Evolutionary conservation across 2,329 filamentous ascomycete species (phyloP).

Genomic region (Nemania sp.): DNA sequence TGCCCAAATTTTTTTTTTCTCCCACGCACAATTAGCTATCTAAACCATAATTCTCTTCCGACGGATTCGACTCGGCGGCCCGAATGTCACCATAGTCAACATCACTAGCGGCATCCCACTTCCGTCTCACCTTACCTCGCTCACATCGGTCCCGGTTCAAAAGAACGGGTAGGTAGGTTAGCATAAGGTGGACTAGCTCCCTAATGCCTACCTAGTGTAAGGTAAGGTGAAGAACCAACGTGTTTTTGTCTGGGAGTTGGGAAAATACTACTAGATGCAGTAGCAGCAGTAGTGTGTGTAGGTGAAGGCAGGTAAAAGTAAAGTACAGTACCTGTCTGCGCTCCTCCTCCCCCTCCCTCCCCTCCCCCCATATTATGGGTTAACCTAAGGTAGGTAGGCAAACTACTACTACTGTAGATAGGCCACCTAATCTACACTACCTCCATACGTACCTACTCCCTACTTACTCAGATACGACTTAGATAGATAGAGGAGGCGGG

Average conservation of each 20-base stretch:
- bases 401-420: no score
- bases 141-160: constrained; percentile 4
- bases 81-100: constrained; percentile 20
- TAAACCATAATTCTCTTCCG: constrained; percentile 6
- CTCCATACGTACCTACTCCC: no score
- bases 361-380: no score
- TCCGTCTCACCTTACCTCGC: constrained; percentile 23
- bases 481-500: no score
- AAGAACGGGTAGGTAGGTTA: not conserved
- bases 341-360: no score
- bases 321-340: no score
- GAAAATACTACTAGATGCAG: not conserved
- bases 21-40: not conserved
- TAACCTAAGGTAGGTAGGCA: no score
- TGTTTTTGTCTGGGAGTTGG: not conserved
- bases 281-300: not conserved
- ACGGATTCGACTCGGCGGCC: constrained; percentile 10
- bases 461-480: no score
- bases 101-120: constrained; percentile 18
- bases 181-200: not conserved
- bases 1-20: not conserved
- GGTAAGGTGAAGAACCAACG: constrained; percentile 1
- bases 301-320: no score
- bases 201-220: not conserved
- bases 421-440: no score